Evolutionary conservation across 2,329 filamentous ascomycete genomes (phyloP), one percentile per base, ranked within the genome.

Genomic region (Fusarium nisikadoi): DNA sequence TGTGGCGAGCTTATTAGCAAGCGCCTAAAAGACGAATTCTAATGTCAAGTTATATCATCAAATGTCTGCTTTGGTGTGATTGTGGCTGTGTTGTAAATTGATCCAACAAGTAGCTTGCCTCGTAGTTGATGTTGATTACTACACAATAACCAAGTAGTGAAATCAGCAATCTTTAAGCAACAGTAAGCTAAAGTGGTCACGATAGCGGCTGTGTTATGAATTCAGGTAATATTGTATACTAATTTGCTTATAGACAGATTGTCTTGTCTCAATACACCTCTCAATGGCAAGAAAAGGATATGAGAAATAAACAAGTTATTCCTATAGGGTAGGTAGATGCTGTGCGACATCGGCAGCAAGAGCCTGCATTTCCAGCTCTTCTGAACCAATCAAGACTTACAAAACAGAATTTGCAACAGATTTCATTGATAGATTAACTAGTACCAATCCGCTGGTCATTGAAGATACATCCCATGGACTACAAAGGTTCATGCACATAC

Each of bases 1-100:
- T 33, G 70, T 63, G 54, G 70, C 55, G 47, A 72, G 62, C 55
- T 62, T 56, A 42, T 58, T 54, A 70, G 69, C 52, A 33, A 72
- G 43, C 47, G 35, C 70, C 64, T 61, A 70, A 70, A 72, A 73
- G 45, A 68, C 61, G 53, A 62, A 45, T 47, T 43, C 49, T 60
- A 72, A 72, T 54, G 69, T 58, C 69, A 60, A 59, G 29, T 59
- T 56, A 53, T 49, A 66, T 23, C 45, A 68, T 41, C 8, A 16
- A 55, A 49, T 23, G 31, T 35, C 7, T 61, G 17, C 29, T 46
- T 33, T 16, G 6, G 3, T 14, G 45, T 54, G 38, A n/a, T 17
- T 41, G 29, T 39, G 46, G 23, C 14, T 31, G 16, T 45, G 29
- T 19, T 23, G 29, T n/a, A n/a, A 11, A 19, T 33, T 11, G 12